These are phyloP conservation scores for Mortierella antarctica DNA, from an alignment of 192 early-diverging fungal species.

Conservation along the genomic window DNA sequence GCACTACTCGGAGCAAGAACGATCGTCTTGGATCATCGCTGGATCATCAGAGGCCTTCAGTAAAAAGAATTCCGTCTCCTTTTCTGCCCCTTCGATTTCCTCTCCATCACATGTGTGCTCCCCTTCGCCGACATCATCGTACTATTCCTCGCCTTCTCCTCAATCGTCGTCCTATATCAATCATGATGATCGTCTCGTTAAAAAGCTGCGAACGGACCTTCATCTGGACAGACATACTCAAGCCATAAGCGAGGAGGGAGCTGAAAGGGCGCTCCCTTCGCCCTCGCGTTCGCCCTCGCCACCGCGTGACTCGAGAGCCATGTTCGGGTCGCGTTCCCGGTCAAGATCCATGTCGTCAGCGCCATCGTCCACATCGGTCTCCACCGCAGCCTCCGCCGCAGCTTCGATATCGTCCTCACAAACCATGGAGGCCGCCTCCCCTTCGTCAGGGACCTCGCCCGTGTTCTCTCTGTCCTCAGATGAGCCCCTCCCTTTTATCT, in stretches of 20 bases:
- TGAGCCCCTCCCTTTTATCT: slow-evolving; percentile 9
- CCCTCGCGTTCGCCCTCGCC: slow-evolving; percentile 16
- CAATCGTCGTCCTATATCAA: slow-evolving; percentile 13
- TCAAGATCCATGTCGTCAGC: slow-evolving; percentile 8
- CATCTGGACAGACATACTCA: background rate
- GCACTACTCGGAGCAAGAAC: background rate
- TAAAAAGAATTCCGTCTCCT: background rate
- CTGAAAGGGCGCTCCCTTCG: background rate
- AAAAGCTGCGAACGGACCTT: background rate
- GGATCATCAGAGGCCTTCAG: background rate
- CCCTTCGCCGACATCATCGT: slow-evolving; percentile 11
- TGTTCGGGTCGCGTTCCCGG: slow-evolving; percentile 1
- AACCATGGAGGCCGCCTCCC: background rate
- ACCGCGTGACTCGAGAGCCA: background rate
- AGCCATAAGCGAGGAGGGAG: background rate
- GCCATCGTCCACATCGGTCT: background rate
- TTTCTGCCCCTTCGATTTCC: slow-evolving; percentile 7
- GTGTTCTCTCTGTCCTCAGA: background rate
- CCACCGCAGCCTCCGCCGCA: background rate
- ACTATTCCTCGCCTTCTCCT: slow-evolving; percentile 33
- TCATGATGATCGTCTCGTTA: background rate
- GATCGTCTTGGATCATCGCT: background rate
- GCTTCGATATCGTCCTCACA: background rate
- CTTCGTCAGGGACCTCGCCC: slow-evolving; percentile 1
- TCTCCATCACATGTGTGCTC: background rate